These are phyloP conservation scores for Diphasiastrum complanatum DNA, from an alignment of 83 land plant genomes.

Conservation along the genomic window DNA sequence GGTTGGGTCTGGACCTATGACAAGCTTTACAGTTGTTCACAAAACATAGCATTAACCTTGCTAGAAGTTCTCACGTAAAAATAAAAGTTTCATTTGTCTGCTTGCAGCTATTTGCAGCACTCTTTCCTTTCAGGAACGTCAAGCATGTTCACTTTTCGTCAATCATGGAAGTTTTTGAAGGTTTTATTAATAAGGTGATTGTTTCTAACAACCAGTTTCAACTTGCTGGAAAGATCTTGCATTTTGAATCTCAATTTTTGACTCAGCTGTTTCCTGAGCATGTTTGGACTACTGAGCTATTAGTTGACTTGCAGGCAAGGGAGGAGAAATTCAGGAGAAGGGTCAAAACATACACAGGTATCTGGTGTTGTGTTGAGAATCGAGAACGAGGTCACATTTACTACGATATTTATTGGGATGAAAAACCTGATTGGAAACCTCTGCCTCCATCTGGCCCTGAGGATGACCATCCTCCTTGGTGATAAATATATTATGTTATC, in stretches of 20 bases:
- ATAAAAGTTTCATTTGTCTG: too few species aligned
- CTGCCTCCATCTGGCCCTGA: slow-evolving; percentile 52
- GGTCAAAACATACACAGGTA: slow-evolving; percentile 72
- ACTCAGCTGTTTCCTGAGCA: background rate
- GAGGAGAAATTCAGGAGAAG: slow-evolving; percentile 69
- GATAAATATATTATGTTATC: slow-evolving; percentile 12
- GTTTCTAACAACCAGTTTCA: background rate
- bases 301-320: slow-evolving; percentile 36
- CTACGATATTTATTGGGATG: slow-evolving; percentile 98
- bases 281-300: background rate
- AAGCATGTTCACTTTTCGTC: too few species aligned
- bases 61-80: too few species aligned
- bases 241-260: background rate
- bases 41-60: too few species aligned
- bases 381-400: slow-evolving; percentile 74
- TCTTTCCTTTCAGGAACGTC: too few species aligned
- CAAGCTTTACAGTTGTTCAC: too few species aligned
- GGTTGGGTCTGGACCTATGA: too few species aligned
- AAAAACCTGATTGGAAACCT: slow-evolving; percentile 93
- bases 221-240: background rate
- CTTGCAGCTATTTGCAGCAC: too few species aligned
- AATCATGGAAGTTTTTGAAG: slow-evolving; percentile 61
- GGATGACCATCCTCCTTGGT: slow-evolving; percentile 70
- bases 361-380: slow-evolving; percentile 85
- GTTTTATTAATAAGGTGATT: slow-evolving; percentile 69